phyloP scores from a whole-genome alignment of 805 yeast species.

The Yarrowia sp. region DNA sequence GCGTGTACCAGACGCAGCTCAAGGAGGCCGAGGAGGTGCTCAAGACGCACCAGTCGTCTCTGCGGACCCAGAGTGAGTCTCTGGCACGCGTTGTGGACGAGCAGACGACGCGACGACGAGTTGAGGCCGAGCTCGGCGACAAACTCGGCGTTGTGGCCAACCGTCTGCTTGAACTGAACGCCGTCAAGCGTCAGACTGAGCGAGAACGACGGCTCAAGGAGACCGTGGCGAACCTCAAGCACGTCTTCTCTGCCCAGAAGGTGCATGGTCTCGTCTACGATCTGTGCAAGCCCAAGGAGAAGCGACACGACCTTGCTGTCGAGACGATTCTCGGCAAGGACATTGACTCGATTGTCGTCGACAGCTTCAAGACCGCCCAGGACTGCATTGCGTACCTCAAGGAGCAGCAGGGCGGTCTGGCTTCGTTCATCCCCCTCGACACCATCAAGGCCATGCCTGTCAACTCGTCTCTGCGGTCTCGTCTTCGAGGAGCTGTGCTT shows the following conservation, averaged over 20 bases:
- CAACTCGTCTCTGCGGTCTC: conserved; percentile 51
- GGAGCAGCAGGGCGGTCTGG: conserved; percentile 79
- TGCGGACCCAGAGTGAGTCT: conserved; percentile 34
- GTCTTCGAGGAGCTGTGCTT: conserved; percentile 55
- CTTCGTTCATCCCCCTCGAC: conserved; percentile 86
- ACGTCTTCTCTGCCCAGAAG: conserved; percentile 64
- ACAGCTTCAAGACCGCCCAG: conserved; percentile 62
- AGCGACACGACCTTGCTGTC: conserved; percentile 69
- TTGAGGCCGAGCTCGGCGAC: conserved; percentile 62
- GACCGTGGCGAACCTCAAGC: conserved; percentile 63
- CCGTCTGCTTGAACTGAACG: conserved; percentile 67
- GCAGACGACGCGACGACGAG: conserved; percentile 32
- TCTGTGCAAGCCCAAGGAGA: conserved; percentile 71
- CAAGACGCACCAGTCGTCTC: conserved; percentile 24
- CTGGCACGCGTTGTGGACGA: conserved; percentile 33
- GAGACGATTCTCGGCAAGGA: conserved; percentile 74
- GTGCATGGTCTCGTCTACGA: conserved; percentile 81
- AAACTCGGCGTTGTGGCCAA: conserved; percentile 59
- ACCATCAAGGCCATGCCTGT: conserved; percentile 60
- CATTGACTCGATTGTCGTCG: conserved; percentile 82
- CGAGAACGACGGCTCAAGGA: conserved; percentile 71
- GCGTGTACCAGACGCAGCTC: conserved; percentile 28
- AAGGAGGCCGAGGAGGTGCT: conserved; percentile 30
- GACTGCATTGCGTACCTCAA: conserved; percentile 77
- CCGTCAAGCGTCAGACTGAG: conserved; percentile 71